Evolutionary conservation across 257 asterid species (phyloP).

Genomic region (Rauvolfia tetraphylla): DNA sequence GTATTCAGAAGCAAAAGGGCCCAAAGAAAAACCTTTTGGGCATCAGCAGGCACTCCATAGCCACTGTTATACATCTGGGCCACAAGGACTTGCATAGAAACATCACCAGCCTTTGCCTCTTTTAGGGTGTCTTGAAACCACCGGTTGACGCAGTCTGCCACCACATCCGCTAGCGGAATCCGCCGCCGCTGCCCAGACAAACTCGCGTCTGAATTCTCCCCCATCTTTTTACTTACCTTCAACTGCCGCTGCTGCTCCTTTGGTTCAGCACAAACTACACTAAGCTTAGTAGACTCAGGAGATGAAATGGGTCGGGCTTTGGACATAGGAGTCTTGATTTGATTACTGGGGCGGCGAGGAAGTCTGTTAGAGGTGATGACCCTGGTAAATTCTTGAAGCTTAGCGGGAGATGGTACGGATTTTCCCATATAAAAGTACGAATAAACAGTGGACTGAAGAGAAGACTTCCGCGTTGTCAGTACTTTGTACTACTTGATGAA

Average conservation of each 20-base stretch:
- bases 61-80: slow-evolving; percentile 97
- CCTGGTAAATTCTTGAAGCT: slow-evolving; percentile 52
- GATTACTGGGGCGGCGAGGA: slow-evolving; percentile 37
- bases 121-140: slow-evolving; percentile 91
- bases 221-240: slow-evolving; percentile 41
- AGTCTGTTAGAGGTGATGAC: slow-evolving; percentile 39
- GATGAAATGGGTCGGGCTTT: slow-evolving; percentile 34
- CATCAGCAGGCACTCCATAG: slow-evolving; percentile 67
- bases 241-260: slow-evolving; percentile 8
- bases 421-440: slow-evolving; percentile 55
- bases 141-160: slow-evolving; percentile 75
- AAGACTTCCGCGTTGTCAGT: background rate
- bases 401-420: slow-evolving; percentile 50
- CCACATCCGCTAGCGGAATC: slow-evolving; percentile 76
- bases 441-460: background rate
- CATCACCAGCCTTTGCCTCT: slow-evolving; percentile 88
- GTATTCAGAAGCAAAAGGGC: background rate
- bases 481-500: background rate
- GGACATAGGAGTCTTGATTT: slow-evolving; percentile 38
- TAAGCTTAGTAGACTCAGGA: slow-evolving; percentile 27
- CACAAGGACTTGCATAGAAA: slow-evolving; percentile 85
- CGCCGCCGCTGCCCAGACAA: slow-evolving; percentile 39
- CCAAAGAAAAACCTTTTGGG: slow-evolving; percentile 49
- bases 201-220: slow-evolving; percentile 29
- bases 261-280: slow-evolving; percentile 16